Base-by-base conservation (phyloP, 2,329 filamentous ascomycete species). In the Plenodomus lindquistii region DNA sequence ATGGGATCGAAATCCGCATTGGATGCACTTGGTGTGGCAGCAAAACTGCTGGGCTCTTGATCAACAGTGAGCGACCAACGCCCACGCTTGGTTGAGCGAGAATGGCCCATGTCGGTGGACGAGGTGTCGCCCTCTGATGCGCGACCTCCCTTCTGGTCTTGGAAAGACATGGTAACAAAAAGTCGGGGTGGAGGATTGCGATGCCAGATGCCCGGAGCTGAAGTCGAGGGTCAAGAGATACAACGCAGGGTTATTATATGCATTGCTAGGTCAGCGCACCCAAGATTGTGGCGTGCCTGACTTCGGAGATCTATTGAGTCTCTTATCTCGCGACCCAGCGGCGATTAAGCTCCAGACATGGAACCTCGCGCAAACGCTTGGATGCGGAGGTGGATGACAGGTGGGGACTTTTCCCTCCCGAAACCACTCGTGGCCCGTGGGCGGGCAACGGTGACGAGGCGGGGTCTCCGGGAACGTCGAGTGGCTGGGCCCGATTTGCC, bases 1-100 rank as follows among this genome's bases (percentile, higher is more conserved):
- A 73, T 70, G 3, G 70, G 70, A 36, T 73, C 70, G 50, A 72
- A 71, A 42, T 73, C 70, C 40, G 69, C 69, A 54, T 73, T 73
- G 48, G 69, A 72, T 5, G 67, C 65, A 50, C 52, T 63, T 20
- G 62, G 56, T 9, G 69, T 65, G 1, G 49, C 53, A 16, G 70
- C 70, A 44, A 73, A 72, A 49, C 59, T 67, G 60, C 65, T 70
- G 37, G 61, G 54, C 40, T 72, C 70, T 52, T 71, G 68, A 38
- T 58, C 55, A 13, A 73, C 70, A 20, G 35, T 18, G 13, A 37
- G 35, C 35, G 35, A 37, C 16, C 16, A 37, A 16, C 35, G 35
- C 4, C 16, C 8, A 15, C 35, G 35, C 35, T 37, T 37, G 35
- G 18, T 20, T 17, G 35, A 16, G 4, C 18, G 35, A 18, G 35